Conservation (phyloP, 2,329 filamentous ascomycete genomes). For the Venturia pyrina region DNA sequence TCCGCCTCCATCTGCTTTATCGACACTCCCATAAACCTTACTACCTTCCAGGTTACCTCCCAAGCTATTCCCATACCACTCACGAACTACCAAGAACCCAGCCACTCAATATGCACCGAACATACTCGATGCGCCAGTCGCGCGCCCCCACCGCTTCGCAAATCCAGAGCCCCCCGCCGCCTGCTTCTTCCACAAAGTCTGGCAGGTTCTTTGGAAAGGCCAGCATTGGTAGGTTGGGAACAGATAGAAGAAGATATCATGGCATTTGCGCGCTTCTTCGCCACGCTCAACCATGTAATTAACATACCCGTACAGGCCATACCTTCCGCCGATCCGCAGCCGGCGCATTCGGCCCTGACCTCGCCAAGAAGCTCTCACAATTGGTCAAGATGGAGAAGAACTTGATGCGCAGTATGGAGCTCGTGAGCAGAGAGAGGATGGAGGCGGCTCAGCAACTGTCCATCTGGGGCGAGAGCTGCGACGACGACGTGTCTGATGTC, state of each 20-base stretch:
- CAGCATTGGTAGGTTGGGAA: constrained; percentile 62
- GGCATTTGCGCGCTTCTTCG: not conserved
- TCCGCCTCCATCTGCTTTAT: not conserved
- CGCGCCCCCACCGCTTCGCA: constrained; percentile 91
- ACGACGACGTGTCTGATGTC: constrained; percentile 97
- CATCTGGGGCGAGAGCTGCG: constrained; percentile 89
- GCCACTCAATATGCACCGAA: constrained; percentile 9
- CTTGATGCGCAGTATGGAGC: constrained; percentile 96
- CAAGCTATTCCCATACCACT: not conserved
- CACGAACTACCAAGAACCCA: not conserved
- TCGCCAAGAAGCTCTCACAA: constrained; percentile 94
- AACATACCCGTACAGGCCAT: constrained; percentile 42
- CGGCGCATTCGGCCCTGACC: constrained; percentile 72
- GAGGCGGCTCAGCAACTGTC: constrained; percentile 99
- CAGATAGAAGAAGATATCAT: not conserved
- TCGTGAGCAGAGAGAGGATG: constrained; percentile 92
- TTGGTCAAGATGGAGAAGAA: constrained; percentile 99
- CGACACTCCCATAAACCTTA: not conserved
- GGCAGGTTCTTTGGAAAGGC: constrained; percentile 79
- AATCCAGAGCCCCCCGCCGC: constrained; percentile 85
- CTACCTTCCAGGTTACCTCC: not conserved
- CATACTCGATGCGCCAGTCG: constrained; percentile 93
- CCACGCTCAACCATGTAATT: not conserved
- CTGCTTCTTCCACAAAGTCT: constrained; percentile 81
- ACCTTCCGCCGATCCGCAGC: constrained; percentile 63